These are phyloP conservation scores for Xylaria sp. DNA, from an alignment of 2,329 filamentous ascomycete genomes.

Conservation along the genomic window DNA sequence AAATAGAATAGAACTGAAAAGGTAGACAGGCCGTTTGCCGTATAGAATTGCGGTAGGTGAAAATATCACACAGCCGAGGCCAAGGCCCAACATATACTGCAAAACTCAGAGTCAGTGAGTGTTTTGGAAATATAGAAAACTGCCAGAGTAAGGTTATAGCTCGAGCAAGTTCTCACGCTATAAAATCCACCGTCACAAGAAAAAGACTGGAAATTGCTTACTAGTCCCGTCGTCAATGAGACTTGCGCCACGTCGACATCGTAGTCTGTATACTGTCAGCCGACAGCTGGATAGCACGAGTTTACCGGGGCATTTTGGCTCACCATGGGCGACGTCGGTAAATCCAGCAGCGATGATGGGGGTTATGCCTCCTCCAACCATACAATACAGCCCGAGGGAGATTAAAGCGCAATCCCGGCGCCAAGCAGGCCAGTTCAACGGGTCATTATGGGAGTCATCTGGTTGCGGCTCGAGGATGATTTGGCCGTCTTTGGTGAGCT, in stretches of 20 bases:
- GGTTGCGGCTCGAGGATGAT: conserved; percentile 92
- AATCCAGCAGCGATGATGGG: conserved; percentile 90
- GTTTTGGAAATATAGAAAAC: not conserved
- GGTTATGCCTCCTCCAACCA: conserved; percentile 92
- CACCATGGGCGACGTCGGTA: conserved; percentile 69
- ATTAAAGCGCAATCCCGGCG: conserved; percentile 79
- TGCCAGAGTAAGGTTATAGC: not conserved
- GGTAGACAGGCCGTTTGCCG: conserved; percentile 90
- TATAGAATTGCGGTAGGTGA: conserved; percentile 90
- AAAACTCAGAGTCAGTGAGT: not conserved
- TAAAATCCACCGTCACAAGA: not conserved
- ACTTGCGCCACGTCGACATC: conserved; percentile 72
- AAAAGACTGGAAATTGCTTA: not conserved
- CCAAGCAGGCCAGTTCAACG: conserved; percentile 88
- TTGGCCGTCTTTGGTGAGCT: conserved; percentile 74
- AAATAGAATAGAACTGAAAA: conserved; percentile 78
- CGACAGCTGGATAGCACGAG: not conserved
- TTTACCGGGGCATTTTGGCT: conserved; percentile 45
- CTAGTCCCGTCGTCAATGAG: conserved; percentile 65
- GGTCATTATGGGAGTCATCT: conserved; percentile 88
- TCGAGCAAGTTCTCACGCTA: not conserved
- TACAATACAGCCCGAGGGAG: conserved; percentile 88
- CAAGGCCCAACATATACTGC: conserved; percentile 87
- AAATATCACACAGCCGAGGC: conserved; percentile 80
- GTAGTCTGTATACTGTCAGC: conserved; percentile 50